A percentile compares a stretch with the other conserved stretches of the same genome.
Conservation (phyloP, 345 rosid species). For the Lenwebbia sp. region DNA sequence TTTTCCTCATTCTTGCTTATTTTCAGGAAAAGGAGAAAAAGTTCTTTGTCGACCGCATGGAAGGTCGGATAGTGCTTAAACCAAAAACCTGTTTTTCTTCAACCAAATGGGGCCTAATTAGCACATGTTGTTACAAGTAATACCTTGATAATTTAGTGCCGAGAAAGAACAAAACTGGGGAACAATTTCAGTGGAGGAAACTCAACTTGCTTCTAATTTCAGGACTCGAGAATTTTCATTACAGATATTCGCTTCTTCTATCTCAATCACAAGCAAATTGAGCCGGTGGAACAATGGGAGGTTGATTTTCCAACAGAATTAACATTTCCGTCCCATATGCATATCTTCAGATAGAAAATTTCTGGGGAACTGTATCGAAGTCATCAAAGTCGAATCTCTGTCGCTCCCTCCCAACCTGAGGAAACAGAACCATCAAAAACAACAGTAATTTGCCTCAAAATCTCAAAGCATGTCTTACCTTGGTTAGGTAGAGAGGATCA, state of each 20-base stretch:
- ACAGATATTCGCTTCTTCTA: not conserved
- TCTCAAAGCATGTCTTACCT: slow-evolving; percentile 28
- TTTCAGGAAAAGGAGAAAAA: not conserved
- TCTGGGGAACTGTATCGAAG: slow-evolving; percentile 81
- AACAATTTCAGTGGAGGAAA: not conserved
- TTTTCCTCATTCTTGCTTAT: not conserved
- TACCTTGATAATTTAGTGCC: not conserved
- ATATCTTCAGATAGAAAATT: slow-evolving; percentile 45
- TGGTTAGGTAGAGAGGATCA: slow-evolving; percentile 71
- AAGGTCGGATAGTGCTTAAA: not conserved
- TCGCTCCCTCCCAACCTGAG: slow-evolving; percentile 80
- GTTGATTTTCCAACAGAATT: not conserved
- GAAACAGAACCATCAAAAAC: not conserved
- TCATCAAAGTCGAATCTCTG: slow-evolving; percentile 94
- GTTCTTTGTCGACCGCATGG: not conserved
- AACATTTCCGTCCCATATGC: not conserved
- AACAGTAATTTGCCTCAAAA: not conserved
- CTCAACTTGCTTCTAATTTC: not conserved
- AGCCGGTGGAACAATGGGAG: not conserved
- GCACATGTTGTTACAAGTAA: not conserved
- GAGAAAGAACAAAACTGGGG: not conserved
- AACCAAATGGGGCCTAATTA: not conserved
- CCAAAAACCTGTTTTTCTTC: not conserved
- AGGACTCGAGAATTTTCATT: not conserved
- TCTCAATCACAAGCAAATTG: not conserved